Evolutionary conservation across 495 filamentous ascomycete genomes (phyloP), one percentile per base, ranked within the genome.

Genomic region (Thozetella sp.): DNA sequence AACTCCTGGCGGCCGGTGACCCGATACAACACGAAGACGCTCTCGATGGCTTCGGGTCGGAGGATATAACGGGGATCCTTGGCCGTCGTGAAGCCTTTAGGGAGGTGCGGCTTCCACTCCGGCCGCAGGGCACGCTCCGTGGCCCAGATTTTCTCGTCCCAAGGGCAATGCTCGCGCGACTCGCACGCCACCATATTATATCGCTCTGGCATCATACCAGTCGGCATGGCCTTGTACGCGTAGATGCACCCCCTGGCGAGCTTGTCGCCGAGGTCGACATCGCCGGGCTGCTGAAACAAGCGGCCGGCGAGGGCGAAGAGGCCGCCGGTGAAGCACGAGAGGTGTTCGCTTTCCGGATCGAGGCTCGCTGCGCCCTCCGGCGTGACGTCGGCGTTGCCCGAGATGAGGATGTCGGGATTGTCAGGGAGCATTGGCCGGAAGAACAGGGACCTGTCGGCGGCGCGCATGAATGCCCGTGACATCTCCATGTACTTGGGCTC

Each of bases 211-310:
- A 93, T 93, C 65, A 97, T 91, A 1, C 92, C 93, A 0, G 90
- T 90, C 13, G 83, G 78, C 22, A 90, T 91, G 20, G 85, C 76
- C 60, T 87, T 82, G 66, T 97, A 97, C 0, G 90, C 87, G 85
- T 91, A 97, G 20, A 94, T 87, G 67, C 93, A 97, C 22, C 93
- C 93, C 54, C 92, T 87, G 0, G 93, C 91, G 23, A 97, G 77
- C 68, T 90, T 90, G 51, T 78, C 72, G 9, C 89, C 94, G 24
- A 91, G 78, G n/a, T 67, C 62, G 3, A 90, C 82, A 51, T 95
- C 72, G 66, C 82, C 79, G 9, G 82, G 78, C 23, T 86, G 80
- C 20, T 80, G 74, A 61, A 96, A 93, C 11, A 91, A 72, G 62
- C 85, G 87, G n/a, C 91, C 88, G 20, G 88, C 90, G 22, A 97